Evolutionary conservation across 208 protist genomes (phyloP).

Genomic region (Acanthamoeba triangularis): DNA sequence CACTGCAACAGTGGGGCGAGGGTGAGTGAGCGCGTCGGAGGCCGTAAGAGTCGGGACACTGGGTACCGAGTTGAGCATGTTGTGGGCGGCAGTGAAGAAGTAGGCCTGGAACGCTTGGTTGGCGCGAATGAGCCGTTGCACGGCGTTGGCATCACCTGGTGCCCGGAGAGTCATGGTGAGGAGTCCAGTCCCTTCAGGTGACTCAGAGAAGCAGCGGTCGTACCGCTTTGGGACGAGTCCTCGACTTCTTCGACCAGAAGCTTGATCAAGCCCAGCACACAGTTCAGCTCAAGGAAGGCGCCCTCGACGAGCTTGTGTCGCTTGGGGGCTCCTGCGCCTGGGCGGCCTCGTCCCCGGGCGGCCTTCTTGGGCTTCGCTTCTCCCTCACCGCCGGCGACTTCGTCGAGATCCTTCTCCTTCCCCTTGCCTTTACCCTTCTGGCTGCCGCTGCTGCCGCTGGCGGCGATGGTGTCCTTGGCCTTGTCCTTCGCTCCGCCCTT

Average conservation of each 20-base stretch:
- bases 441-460: not conserved
- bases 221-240: not conserved
- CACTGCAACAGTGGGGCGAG: not conserved
- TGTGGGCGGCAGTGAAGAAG: slow-evolving; percentile 8
- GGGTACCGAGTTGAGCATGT: not conserved
- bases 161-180: not conserved
- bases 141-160: not conserved
- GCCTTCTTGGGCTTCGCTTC: not conserved
- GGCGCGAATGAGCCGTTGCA: not conserved
- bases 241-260: not conserved
- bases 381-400: not conserved
- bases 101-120: not conserved
- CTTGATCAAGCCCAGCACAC: slow-evolving; percentile 35
- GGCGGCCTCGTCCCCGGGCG: not conserved
- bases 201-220: not conserved
- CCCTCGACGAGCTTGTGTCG: not conserved
- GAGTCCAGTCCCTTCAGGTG: not conserved
- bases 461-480: not conserved
- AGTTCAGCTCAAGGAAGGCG: not conserved
- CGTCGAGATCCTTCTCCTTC: not conserved
- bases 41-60: not conserved
- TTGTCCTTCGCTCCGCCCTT: not conserved
- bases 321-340: not conserved
- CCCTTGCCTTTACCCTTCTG: slow-evolving; percentile 16
- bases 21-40: not conserved